A percentile compares a stretch with the other conserved stretches of the same genome.
Evolutionary conservation across 768 basidiomycete species (phyloP).

Genomic region (Rhizopogon sp.): DNA sequence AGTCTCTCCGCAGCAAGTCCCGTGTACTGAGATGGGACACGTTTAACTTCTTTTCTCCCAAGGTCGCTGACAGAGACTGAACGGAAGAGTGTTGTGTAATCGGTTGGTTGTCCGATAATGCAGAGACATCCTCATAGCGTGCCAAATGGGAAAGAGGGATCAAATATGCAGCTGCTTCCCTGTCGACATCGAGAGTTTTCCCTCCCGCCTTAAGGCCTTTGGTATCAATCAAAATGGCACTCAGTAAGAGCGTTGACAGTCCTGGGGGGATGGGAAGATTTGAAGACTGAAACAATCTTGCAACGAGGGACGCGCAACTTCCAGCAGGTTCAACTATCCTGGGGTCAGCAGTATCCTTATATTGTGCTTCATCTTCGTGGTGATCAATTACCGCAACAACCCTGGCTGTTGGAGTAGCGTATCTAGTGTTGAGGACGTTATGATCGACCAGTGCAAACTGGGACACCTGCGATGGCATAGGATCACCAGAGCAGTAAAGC

Average conservation of each 20-base stretch:
- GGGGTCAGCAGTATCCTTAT: constrained; percentile 57
- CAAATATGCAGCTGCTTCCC: constrained; percentile 59
- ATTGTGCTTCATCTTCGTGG: constrained; percentile 77
- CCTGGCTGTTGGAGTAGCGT: constrained; percentile 32
- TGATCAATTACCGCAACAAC: constrained; percentile 87
- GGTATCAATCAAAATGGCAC: constrained; percentile 85
- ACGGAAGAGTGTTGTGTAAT: constrained; percentile 30
- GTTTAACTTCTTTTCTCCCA: constrained; percentile 51
- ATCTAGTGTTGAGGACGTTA: constrained; percentile 57
- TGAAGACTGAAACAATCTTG: constrained; percentile 27
- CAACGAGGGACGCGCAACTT: constrained; percentile 70
- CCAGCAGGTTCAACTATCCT: constrained; percentile 68
- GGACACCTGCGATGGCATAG: constrained; percentile 34
- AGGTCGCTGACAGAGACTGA: constrained; percentile 44
- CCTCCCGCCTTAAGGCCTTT: constrained; percentile 70
- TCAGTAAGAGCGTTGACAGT: constrained; percentile 75
- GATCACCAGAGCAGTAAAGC: constrained; percentile 66
- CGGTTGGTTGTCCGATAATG: constrained; percentile 24
- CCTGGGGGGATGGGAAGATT: constrained; percentile 38
- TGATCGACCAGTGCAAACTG: constrained; percentile 88
- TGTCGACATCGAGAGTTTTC: constrained; percentile 68
- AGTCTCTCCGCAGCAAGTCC: constrained; percentile 90
- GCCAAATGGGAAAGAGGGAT: constrained; percentile 48
- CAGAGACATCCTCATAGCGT: constrained; percentile 9
- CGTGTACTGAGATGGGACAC: constrained; percentile 61